Evolutionary conservation across 1,284 basidiomycete genomes (phyloP).

Genomic region (Cutaneotrichosporon curvatum): DNA sequence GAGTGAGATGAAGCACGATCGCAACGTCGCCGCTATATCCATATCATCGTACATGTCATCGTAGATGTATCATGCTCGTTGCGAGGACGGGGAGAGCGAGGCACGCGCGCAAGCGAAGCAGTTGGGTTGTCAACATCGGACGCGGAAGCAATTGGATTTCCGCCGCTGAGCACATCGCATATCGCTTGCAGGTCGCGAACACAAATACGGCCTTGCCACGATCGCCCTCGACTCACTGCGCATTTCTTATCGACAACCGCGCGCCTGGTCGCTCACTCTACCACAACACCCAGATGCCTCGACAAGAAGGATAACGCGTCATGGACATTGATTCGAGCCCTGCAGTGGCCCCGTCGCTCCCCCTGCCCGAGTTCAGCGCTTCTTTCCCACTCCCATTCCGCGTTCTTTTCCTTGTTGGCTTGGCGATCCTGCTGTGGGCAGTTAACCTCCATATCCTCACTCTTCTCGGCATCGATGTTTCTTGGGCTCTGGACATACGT

Average conservation of each 20-base stretch:
- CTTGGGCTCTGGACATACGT: conserved; percentile 53
- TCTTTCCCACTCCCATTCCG: conserved; percentile 75
- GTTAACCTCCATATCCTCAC: conserved; percentile 78
- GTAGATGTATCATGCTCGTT: too few relatives aligned
- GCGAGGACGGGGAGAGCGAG: too few relatives aligned
- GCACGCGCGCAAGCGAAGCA: too few relatives aligned
- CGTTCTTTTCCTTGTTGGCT: conserved; percentile 61
- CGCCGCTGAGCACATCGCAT: too few relatives aligned
- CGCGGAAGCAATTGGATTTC: too few relatives aligned
- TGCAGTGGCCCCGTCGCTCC: conserved; percentile 6
- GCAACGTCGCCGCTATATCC: too few relatives aligned
- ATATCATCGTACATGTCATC: too few relatives aligned
- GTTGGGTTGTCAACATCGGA: too few relatives aligned
- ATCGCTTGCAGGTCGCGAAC: not conserved
- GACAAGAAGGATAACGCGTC: not conserved
- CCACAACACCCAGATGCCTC: not conserved
- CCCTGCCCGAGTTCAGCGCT: conserved; percentile 51
- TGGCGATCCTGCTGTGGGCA: conserved; percentile 73
- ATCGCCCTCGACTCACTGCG: too few relatives aligned
- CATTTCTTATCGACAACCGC: too few relatives aligned
- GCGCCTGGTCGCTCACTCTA: too few relatives aligned
- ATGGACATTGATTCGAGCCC: conserved; percentile 5
- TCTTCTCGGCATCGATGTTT: conserved; percentile 64
- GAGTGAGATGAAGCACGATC: too few relatives aligned
- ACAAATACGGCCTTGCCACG: not conserved